Evolutionary conservation across 306 rosid species (phyloP), one percentile per base, ranked within the genome.

Genomic region (Adenanthera pavonina): DNA sequence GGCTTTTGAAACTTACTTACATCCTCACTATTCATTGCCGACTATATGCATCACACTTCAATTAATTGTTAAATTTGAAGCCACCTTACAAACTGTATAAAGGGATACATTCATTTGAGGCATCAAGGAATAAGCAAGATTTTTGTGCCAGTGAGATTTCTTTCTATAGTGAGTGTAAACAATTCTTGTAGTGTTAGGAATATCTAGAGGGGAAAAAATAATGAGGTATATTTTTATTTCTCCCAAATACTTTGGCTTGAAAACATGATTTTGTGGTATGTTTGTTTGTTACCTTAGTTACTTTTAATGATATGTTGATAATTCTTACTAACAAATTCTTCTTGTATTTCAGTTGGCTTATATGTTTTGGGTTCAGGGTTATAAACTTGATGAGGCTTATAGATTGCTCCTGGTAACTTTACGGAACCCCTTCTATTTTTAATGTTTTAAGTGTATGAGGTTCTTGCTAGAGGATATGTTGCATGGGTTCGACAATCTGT

Each of bases 321-420:
- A 57, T 52, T 77, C 74, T 79, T 82, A 54, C 82, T 81, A 74
- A 89, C 68, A 65, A 25, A 82, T 20, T 86, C 78, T 51, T 85
- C 79, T 84, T 75, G 41, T 60, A 53, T 86, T 85, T 74, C 97
- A 95, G 99, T 67, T 93, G 92, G 94, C 99, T 56, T 92, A 91
- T 81, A 91, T 96, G 97, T 93, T 87, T 87, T 96, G 99, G 99
- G 91, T 92, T 84, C 91, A 81, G 74, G 98, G 97, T 80, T 93
- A 96, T 82, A 82, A 83, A 82, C 93, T 96, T 69, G 72, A 78
- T 3, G 91, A 92, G 17, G 98, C 94, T 46, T 69, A 70, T 77
- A 74, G 71, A 68, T 76, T 93, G 83, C 91, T 96, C 80, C 89
- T 70, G 99, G 99, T 96, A 91, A 87, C 77, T 56, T 74, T 53